Evolutionary conservation across 202 grass and related monocot genomes (phyloP), one percentile per base, ranked within the genome.

Genomic region (Eragrostis tef): DNA sequence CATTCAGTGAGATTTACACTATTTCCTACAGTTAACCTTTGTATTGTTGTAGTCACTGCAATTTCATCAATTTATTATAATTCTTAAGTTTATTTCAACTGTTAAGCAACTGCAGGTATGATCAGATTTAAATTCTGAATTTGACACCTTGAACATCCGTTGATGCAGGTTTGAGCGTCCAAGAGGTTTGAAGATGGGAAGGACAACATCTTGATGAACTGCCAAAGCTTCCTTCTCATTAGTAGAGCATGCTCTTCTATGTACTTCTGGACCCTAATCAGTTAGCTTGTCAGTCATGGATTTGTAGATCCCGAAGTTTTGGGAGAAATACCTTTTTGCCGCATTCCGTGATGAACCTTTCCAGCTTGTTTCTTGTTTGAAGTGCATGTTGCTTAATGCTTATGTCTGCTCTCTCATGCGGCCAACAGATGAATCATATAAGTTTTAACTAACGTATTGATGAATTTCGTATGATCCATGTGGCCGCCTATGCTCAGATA

Each of bases 151-250:
- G 11, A 49, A 16, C 31, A 39, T 69, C 24, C 6, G 1, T 52
- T 54, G 51, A 1, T 88, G 1, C 52, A 84, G 81, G 86, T 84
- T 75, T 88, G 74, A 79, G 15, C 25, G 75, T 88, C 62, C 75
- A 84, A 56, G 86, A 88, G 75, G 63, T 88, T 48, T 88, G 52
- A 84, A 75, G 62, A 58, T 49, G 36, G 29, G 44, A 44, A 46
- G 74, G 31, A 8, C 31, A 26, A 75, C 2, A 19, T 45, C 16
- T 11, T 24, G 17, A 79, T 39, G 52, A 68, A 69, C 24, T 74
- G 43, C 43, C 41, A 17, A 66, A 79, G 49, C 49, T 50, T 73
- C 25, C 10, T 15, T 67, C 5, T 67, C 47, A 77, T 44, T 62
- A 51, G 41, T 45, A 60, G 70, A 68, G 25, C 42, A 60, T 86